Evolutionary conservation across 2,329 filamentous ascomycete species (phyloP), one percentile per base, ranked within the genome.

Genomic region (Colletotrichum camelliae): DNA sequence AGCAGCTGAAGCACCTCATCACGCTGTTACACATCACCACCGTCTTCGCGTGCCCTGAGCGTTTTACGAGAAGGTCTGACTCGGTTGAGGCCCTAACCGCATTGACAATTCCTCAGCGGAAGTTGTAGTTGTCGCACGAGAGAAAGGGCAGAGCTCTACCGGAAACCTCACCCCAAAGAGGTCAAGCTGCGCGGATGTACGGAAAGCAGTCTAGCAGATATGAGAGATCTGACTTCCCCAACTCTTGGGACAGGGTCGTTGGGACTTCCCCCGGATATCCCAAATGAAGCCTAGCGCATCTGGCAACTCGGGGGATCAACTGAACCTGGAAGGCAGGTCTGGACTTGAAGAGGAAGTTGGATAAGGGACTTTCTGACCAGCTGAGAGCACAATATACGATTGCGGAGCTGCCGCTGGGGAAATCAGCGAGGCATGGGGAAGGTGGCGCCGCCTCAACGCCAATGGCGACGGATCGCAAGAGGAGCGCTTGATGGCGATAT

Each of bases 171-270:
- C 33, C 65, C 58, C 58, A 64, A 70, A 37, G 57, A 21, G 21
- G 65, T 48, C 57, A 76, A 74, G 64, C 37, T 29, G 57, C 58
- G 35, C 52, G 35, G 29, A 37, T 18, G 52, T 48, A 29, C 57
- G 33, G 29, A 57, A 48, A 37, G 39, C 43, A 67, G 58, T 66
- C 65, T 60, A 65, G 70, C 43, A 48, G 35, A 65, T 31, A 72
- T 67, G 64, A 55, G 60, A 74, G 65, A 76, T 76, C 74, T 66
- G 29, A 60, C 58, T 70, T 74, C 74, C 74, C 74, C 58, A 75
- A 71, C 55, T 60, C 57, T 62, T 61, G 65, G 74, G 27, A 74
- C 61, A 76, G 71, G 58, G 70, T 73, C 70, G 21, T 66, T 64
- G 61, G 57, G 43, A 35, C 27, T n/a, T 75, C 60, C 74, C 70